Evolutionary conservation across 306 rosid species (phyloP), one percentile per base, ranked within the genome.

Genomic region (Cyclanthera cordifolia): DNA sequence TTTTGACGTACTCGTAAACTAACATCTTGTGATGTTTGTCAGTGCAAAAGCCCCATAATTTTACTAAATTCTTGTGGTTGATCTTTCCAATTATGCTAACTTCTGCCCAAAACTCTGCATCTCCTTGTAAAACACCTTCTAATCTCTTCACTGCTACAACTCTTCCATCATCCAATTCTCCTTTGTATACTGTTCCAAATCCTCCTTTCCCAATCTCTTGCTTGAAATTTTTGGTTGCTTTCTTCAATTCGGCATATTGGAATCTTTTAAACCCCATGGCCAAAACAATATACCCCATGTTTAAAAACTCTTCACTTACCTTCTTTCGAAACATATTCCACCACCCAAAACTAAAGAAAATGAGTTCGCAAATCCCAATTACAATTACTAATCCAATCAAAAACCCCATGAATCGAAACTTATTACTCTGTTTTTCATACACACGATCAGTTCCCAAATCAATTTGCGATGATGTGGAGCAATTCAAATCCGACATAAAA

Each of bases 81-180:
- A 82, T 73, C 61, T 66, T 82, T 28, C 86, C 86, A 13, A 82
- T 76, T 4, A 79, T 45, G 53, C 86, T 76, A 8, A 82, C 79
- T 51, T 79, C 83, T 45, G 81, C 83, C 86, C 86, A 79, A 53
- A 82, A 82, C 39, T 79, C 81, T 6, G 80, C 73, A 23, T 79
- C 73, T 43, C 81, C 86, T 70, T 79, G 77, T 30, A 73, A 49
- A n/a, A 82, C 13, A 8, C 83, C 86, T 65, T 74, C 82, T 8
- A 82, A 32, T 59, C 81, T 76, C 79, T 82, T 82, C 39, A 82
- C 79, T 2, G 81, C 86, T 1, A 82, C 79, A 1, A 34, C 67
- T 45, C 79, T 79, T 58, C 51, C 75, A 43, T 77, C 86, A 0
- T 72, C 83, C 2, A 82, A n/a, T n/a, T n/a, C n/a, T n/a, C n/a